Evolutionary conservation across 2,329 filamentous ascomycete species (phyloP).

Genomic region (Sporothrix schenckii): DNA sequence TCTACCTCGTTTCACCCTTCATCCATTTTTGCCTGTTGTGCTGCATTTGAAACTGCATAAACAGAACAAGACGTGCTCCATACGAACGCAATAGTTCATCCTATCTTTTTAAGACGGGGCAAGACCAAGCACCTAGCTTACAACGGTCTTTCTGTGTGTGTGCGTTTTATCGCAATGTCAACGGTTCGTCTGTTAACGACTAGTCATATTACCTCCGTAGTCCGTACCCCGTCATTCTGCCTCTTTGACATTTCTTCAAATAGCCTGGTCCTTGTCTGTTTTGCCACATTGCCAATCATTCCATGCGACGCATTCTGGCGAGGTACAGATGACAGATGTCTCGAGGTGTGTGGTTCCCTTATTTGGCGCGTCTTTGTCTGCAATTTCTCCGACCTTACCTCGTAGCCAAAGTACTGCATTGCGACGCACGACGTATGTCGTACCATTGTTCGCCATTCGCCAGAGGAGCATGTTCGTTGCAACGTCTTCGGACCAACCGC

Average conservation of each 20-base stretch:
- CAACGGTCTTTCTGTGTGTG: not conserved
- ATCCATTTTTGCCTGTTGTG: conserved; percentile 25
- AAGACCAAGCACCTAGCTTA: not conserved
- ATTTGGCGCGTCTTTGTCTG: not conserved
- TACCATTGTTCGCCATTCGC: not conserved
- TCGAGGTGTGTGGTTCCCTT: not conserved
- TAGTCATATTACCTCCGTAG: too few species aligned
- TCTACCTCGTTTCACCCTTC: not conserved
- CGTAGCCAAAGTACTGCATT: not conserved
- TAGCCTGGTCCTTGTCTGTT: conserved; percentile 17
- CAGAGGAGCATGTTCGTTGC: not conserved
- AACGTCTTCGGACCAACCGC: not conserved
- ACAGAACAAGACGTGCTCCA: not conserved
- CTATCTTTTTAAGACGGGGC: conserved; percentile 2
- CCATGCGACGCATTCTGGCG: conserved; percentile 1
- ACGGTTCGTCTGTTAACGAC: too few species aligned
- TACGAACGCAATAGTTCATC: not conserved
- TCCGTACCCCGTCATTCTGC: not conserved
- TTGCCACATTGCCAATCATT: conserved; percentile 12
- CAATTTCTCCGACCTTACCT: not conserved
- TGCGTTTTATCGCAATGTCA: too few species aligned
- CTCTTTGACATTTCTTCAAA: conserved; percentile 19
- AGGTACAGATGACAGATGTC: too few species aligned
- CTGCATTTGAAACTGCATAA: conserved; percentile 25
- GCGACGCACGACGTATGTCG: not conserved